Percentiles rank a stretch among this genome's conserved stretches.
These are phyloP conservation scores for Echium plantagineum DNA, from an alignment of 257 asterid genomes.

Conservation along the genomic window DNA sequence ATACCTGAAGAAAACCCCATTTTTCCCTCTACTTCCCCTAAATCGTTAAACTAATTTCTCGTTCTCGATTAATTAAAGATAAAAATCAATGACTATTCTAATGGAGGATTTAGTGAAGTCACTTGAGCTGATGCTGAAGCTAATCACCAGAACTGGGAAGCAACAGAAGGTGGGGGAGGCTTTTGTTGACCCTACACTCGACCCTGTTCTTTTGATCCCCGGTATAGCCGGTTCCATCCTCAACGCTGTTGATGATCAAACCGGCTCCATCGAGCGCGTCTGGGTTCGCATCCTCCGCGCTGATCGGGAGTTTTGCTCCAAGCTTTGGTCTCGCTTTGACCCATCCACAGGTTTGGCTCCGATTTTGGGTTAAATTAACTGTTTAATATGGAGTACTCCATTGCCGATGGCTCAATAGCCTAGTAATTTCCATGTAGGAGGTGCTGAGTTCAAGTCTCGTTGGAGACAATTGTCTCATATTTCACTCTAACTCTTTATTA, in stretches of 20 bases:
- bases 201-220: conserved; percentile 79
- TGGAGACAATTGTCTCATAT: no score
- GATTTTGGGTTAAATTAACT: background rate
- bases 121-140: conserved; percentile 49
- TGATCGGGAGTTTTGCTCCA: conserved; percentile 71
- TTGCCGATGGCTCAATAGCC: no score
- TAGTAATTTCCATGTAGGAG: no score
- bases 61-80: no score
- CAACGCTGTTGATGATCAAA: conserved; percentile 49
- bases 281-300: conserved; percentile 92
- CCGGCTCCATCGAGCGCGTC: conserved; percentile 58
- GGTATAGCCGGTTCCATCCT: conserved; percentile 87
- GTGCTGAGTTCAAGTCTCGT: no score
- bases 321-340: conserved; percentile 81
- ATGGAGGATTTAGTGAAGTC: conserved; percentile 60
- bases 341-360: conserved; percentile 48
- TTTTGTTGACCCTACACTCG: conserved; percentile 68
- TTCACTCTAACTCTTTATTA: no score
- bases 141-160: conserved; percentile 27
- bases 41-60: no score
- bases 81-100: conserved; percentile 34
- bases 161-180: conserved; percentile 23
- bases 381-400: background rate
- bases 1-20: no score
- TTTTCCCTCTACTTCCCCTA: no score